Conservation (phyloP, 2,329 filamentous ascomycete genomes). For the Penicillium sp. region DNA sequence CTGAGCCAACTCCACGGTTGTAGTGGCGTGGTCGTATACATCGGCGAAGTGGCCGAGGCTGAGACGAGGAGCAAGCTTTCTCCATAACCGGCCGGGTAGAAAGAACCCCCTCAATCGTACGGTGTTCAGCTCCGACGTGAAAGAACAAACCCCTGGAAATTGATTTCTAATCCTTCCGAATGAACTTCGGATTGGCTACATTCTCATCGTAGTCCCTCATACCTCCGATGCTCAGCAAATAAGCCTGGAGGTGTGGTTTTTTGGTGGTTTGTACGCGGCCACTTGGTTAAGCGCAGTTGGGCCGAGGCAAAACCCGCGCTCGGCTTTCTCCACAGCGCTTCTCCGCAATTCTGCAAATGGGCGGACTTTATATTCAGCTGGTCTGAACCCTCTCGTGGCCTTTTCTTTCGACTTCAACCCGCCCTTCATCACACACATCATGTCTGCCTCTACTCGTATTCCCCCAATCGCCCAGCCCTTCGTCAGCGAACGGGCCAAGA, state of each 20-base stretch:
- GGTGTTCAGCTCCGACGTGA: background rate
- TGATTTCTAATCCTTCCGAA: background rate
- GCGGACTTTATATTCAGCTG: conserved; percentile 22
- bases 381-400: background rate
- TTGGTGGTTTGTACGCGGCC: background rate
- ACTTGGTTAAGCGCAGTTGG: conserved; percentile 2
- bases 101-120: background rate
- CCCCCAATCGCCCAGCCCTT: conserved; percentile 60
- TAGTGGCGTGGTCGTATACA: background rate
- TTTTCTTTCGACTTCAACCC: conserved; percentile 3
- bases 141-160: background rate
- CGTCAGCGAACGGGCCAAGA: conserved; percentile 82
- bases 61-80: background rate
- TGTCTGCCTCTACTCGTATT: conserved; percentile 56
- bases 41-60: conserved; percentile 10
- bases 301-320: conserved; percentile 31
- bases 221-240: background rate
- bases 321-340: conserved; percentile 35
- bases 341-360: conserved; percentile 26
- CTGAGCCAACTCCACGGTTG: background rate
- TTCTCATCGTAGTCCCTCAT: background rate
- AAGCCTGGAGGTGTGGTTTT: too few relatives aligned
- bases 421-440: conserved; percentile 30
- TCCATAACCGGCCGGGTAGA: background rate
- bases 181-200: background rate